phyloP scores from a whole-genome alignment of 306 rosid species.

The Dryas alaskensis region DNA sequence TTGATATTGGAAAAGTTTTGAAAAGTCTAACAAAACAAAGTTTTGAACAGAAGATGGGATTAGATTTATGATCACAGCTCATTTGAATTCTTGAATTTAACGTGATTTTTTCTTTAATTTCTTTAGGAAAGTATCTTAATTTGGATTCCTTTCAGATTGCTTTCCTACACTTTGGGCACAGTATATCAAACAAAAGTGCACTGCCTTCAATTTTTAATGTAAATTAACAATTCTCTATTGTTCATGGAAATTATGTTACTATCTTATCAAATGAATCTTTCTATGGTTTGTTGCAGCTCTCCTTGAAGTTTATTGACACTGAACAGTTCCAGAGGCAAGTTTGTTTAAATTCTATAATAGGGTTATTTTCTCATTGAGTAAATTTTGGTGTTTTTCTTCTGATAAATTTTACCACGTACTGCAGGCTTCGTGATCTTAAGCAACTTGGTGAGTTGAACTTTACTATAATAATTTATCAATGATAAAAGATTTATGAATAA shows the following conservation, averaged over 20 bases:
- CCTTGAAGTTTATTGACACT: constrained; percentile 82
- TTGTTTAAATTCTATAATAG: background rate
- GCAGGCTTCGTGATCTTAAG: constrained; percentile 94
- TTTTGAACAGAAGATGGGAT: background rate
- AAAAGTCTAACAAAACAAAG: background rate
- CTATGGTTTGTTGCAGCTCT: constrained; percentile 49
- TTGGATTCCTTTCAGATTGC: background rate
- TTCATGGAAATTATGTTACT: background rate
- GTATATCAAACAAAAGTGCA: background rate
- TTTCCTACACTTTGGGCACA: background rate
- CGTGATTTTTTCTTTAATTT: too few relatives aligned
- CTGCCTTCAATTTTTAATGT: background rate
- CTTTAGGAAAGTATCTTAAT: background rate
- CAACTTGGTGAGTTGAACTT: constrained; percentile 72
- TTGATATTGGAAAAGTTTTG: background rate
- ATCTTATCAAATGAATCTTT: constrained; percentile 6
- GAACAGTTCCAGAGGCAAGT: constrained; percentile 93
- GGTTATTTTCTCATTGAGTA: background rate
- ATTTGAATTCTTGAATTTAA: background rate
- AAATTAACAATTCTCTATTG: background rate
- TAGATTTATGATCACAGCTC: background rate
- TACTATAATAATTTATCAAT: background rate
- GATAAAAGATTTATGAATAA: background rate
- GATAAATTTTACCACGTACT: constrained; percentile 19
- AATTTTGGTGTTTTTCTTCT: background rate